Percentiles rank a stretch among this genome's conserved stretches.
These are phyloP conservation scores for Aspergillus ostianus DNA, from an alignment of 495 filamentous ascomycete genomes.

Conservation along the genomic window DNA sequence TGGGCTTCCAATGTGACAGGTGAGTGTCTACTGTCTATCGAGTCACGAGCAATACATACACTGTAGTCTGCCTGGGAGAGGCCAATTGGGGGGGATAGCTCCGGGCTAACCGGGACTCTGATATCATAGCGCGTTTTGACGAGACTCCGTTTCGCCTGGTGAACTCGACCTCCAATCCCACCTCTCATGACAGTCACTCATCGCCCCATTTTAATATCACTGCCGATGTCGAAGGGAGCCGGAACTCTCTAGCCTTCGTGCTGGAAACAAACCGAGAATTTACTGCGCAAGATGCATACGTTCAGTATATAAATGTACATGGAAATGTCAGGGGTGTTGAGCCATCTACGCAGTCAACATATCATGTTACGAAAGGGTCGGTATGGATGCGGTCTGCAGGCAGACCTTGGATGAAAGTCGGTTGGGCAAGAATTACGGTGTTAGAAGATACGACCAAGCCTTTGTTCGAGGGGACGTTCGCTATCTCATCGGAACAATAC, in stretches of 20 bases:
- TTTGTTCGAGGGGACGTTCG: slow-evolving; percentile 83
- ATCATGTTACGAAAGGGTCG: slow-evolving; percentile 8
- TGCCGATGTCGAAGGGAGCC: neutral
- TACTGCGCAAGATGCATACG: neutral
- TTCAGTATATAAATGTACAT: slow-evolving; percentile 4
- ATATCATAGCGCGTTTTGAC: neutral
- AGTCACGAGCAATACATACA: too few species aligned
- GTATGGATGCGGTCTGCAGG: slow-evolving; percentile 9
- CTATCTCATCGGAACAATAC: slow-evolving; percentile 68
- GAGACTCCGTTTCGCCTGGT: neutral
- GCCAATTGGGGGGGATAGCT: neutral
- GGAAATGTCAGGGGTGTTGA: neutral
- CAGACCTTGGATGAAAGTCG: slow-evolving; percentile 4
- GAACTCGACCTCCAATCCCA: neutral
- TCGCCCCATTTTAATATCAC: slow-evolving; percentile 5
- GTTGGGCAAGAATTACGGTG: slow-evolving; percentile 29
- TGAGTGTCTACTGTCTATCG: neutral
- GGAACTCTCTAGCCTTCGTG: neutral
- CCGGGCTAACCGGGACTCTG: neutral
- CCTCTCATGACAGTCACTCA: neutral
- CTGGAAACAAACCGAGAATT: neutral
- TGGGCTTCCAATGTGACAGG: neutral
- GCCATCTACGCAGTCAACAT: neutral
- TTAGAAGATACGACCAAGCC: slow-evolving; percentile 65
- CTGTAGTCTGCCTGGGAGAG: too few species aligned